Evolutionary conservation across 2,329 filamentous ascomycete genomes (phyloP).

Genomic region (Didymella segeticola): DNA sequence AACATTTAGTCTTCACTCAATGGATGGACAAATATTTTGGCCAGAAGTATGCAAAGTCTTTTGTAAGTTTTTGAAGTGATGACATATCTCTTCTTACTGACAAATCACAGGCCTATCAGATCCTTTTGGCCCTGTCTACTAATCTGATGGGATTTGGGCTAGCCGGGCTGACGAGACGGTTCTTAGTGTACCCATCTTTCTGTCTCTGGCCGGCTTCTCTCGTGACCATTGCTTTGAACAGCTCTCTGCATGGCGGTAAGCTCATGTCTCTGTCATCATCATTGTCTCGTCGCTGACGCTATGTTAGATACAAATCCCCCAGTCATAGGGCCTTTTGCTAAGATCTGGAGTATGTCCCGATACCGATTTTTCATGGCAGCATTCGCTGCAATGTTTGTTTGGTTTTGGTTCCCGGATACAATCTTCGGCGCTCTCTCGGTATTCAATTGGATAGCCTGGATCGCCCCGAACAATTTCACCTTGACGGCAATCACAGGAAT

Average conservation of each 20-base stretch:
- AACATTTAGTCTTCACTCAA: too few species aligned
- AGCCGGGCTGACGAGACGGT: conserved; percentile 10
- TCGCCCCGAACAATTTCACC: not conserved
- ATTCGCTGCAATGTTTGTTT: conserved; percentile 58
- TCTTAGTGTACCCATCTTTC: conserved; percentile 18
- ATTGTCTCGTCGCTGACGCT: not conserved
- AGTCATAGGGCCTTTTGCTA: conserved; percentile 4
- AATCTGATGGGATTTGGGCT: conserved; percentile 17
- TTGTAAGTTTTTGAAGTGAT: too few species aligned
- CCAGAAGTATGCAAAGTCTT: too few species aligned
- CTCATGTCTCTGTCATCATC: not conserved
- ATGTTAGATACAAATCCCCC: not conserved
- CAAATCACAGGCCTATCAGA: conserved; percentile 9
- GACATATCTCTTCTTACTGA: too few species aligned
- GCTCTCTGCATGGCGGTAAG: conserved; percentile 6
- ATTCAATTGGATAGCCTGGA: conserved; percentile 3
- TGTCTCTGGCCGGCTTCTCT: conserved; percentile 20
- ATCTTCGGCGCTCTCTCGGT: conserved; percentile 45
- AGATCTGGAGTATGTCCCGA: conserved; percentile 16
- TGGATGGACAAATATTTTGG: too few species aligned
- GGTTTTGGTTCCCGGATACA: conserved; percentile 61
- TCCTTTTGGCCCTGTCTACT: conserved; percentile 2
- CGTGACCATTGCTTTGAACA: conserved; percentile 16
- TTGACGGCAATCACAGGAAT: too few species aligned
- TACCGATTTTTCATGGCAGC: conserved; percentile 53